Conservation (phyloP, 176 grass and related monocot species). For the Sorghum bicolor region Sorghum_bicolor_NCBIv3 NC_012875.2:59475501-59476000, state of each 20-base stretch:
- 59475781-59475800: not conserved
- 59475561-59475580: not conserved
- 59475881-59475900: not conserved
- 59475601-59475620: not conserved
- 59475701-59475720: not conserved
- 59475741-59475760: not conserved
- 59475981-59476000: not conserved
- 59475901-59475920: not conserved
- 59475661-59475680: not conserved
- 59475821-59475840: not conserved
- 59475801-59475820: not conserved
- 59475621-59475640: not conserved
- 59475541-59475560: not conserved
- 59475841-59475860: not conserved
- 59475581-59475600: not conserved
- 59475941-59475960: not conserved
- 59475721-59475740: not conserved
- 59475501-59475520: not conserved
- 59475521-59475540: not conserved
- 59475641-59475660: not conserved
- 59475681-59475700: not conserved
- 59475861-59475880: not conserved
- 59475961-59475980: not conserved
- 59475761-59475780: not conserved
- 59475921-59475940: not conserved